Conservation (phyloP, 1,284 basidiomycete species). For the Cryptococcus sp. region DNA sequence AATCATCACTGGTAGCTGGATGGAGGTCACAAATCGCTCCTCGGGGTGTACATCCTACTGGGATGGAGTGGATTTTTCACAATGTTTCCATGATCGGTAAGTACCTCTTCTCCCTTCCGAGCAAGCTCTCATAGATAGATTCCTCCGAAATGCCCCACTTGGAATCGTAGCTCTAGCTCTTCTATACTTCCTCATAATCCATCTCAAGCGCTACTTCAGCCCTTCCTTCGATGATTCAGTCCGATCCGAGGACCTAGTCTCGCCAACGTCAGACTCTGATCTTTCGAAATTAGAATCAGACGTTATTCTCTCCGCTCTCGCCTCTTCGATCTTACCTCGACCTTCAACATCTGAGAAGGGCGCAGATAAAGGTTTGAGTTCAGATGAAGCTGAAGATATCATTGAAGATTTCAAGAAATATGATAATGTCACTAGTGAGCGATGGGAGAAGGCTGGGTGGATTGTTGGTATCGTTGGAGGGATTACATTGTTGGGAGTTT, state of each 20-base stretch:
- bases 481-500: conserved; percentile 19
- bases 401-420: conserved; percentile 27
- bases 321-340: conserved; percentile 20
- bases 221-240: conserved; percentile 2
- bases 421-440: conserved; percentile 3
- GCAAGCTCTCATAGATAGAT: conserved; percentile 15
- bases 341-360: not conserved
- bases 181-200: conserved; percentile 16
- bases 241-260: conserved; percentile 20
- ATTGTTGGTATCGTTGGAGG: conserved; percentile 24
- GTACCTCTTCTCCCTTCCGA: conserved; percentile 20
- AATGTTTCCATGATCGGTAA: conserved; percentile 43
- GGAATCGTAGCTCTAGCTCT: conserved; percentile 28
- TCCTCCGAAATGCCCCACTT: conserved; percentile 34
- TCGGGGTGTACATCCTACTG: conserved; percentile 16
- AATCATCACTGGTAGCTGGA: too few relatives aligned
- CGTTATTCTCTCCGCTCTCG: conserved; percentile 34
- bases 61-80: conserved; percentile 49
- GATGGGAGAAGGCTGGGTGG: conserved; percentile 22
- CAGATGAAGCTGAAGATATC: conserved; percentile 23
- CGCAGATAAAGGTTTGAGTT: conserved; percentile 1
- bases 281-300: conserved; percentile 38
- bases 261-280: conserved; percentile 22
- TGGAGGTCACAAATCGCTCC: not conserved
- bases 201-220: conserved; percentile 2